Conservation (phyloP, 1,139 yeast species). For the Pichia sp. region DNA sequence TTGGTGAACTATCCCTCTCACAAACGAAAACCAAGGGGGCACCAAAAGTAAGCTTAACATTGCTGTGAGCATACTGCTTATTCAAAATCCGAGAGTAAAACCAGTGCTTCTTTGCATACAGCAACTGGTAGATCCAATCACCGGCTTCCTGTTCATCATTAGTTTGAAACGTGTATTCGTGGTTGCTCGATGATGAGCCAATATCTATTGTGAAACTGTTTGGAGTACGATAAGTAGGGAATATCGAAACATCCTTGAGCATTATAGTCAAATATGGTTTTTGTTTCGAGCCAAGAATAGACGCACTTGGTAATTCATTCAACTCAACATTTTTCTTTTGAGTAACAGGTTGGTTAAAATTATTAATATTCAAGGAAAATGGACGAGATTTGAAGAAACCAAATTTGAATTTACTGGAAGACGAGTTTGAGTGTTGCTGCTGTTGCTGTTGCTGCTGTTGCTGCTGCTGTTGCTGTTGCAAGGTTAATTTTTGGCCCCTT, state of each 20-base stretch:
- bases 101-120: constrained; percentile 54
- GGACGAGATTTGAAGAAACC: constrained; percentile 44
- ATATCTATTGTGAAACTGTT: constrained; percentile 59
- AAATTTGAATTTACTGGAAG: constrained; percentile 18
- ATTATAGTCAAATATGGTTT: constrained; percentile 59
- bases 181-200: constrained; percentile 41
- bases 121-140: constrained; percentile 64
- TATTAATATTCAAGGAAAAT: constrained; percentile 41
- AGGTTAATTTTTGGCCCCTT: neutral
- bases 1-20: constrained; percentile 55
- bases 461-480: neutral
- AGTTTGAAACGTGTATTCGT: constrained; percentile 69
- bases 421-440: neutral
- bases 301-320: constrained; percentile 56
- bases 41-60: constrained; percentile 66
- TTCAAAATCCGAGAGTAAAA: constrained; percentile 44
- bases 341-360: constrained; percentile 31
- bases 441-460: neutral
- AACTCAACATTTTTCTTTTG: constrained; percentile 52
- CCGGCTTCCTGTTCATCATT: constrained; percentile 57
- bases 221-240: constrained; percentile 52
- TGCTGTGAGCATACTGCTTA: constrained; percentile 27
- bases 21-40: constrained; percentile 77
- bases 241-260: constrained; percentile 47
- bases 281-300: constrained; percentile 30